Percentiles rank a stretch among this genome's conserved stretches.
Conservation (phyloP, 805 yeast genomes). For the Vanderwaltozyma yarrowii region DNA sequence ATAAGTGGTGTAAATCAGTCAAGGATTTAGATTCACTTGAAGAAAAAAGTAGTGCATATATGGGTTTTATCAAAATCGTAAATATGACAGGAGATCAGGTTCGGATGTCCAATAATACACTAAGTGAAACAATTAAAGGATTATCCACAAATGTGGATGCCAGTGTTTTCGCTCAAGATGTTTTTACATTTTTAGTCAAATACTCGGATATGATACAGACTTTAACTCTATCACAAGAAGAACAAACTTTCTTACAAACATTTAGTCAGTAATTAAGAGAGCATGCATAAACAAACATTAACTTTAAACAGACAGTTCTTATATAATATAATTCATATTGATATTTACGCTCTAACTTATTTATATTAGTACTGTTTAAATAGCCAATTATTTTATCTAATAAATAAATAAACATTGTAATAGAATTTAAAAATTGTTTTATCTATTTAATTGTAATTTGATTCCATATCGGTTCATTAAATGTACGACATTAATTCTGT, state of each 20-base stretch:
- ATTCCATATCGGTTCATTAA: too few relatives aligned
- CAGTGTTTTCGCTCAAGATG: constrained; percentile 21
- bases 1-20: constrained; percentile 65
- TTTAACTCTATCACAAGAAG: constrained; percentile 14
- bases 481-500: too few relatives aligned
- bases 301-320: not conserved
- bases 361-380: too few relatives aligned
- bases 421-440: too few relatives aligned
- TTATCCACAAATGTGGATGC: constrained; percentile 23
- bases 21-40: constrained; percentile 61
- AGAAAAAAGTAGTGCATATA: constrained; percentile 81
- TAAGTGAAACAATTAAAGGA: constrained; percentile 21
- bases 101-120: constrained; percentile 13
- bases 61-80: constrained; percentile 70
- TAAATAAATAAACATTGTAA: too few relatives aligned
- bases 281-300: not conserved
- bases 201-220: constrained; percentile 15
- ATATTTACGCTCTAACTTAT: not conserved
- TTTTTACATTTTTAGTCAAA: constrained; percentile 19
- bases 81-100: constrained; percentile 18
- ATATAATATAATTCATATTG: not conserved
- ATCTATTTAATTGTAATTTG: too few relatives aligned
- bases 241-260: constrained; percentile 19
- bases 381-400: too few relatives aligned
- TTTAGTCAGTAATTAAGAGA: constrained; percentile 7